These are phyloP conservation scores for Phytophthora boehmeriae DNA, from an alignment of 352 stramenopile genomes.

Conservation along the genomic window DNA sequence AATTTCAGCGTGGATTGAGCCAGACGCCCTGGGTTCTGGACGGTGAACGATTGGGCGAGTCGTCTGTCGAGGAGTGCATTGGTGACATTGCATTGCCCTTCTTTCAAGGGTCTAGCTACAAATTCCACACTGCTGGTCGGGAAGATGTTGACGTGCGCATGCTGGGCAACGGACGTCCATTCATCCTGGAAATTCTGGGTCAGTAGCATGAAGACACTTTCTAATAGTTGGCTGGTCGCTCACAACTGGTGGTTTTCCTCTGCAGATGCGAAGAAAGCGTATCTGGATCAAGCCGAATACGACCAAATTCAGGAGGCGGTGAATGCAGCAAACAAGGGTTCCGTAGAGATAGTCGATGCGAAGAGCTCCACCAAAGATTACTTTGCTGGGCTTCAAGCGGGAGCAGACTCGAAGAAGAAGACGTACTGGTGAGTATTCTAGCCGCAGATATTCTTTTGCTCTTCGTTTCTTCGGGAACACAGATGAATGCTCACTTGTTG, in stretches of 20 bases:
- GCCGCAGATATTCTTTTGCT: not conserved
- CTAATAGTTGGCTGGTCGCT: slow-evolving; percentile 9
- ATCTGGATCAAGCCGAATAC: slow-evolving; percentile 59
- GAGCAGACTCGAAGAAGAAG: slow-evolving; percentile 88
- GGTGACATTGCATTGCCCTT: slow-evolving; percentile 69
- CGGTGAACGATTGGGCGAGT: slow-evolving; percentile 82
- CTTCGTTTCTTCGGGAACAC: too few species aligned
- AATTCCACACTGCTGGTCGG: slow-evolving; percentile 96
- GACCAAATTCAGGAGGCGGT: slow-evolving; percentile 60
- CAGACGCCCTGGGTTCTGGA: slow-evolving; percentile 93
- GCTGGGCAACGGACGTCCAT: slow-evolving; percentile 93
- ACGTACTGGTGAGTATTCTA: slow-evolving; percentile 73
- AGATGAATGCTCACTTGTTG: too few species aligned
- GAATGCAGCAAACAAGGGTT: slow-evolving; percentile 69
- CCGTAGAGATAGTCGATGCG: slow-evolving; percentile 88
- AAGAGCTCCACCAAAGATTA: slow-evolving; percentile 79
- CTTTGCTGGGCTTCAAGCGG: slow-evolving; percentile 78
- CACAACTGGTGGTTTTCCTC: slow-evolving; percentile 10
- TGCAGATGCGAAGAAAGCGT: slow-evolving; percentile 78
- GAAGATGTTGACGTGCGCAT: slow-evolving; percentile 99
- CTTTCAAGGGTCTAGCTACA: slow-evolving; percentile 80
- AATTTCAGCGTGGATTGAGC: slow-evolving; percentile 88
- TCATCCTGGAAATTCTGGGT: slow-evolving; percentile 89
- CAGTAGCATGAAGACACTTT: slow-evolving; percentile 3
- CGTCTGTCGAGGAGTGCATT: slow-evolving; percentile 91